Evolutionary conservation across 176 grass and related monocot genomes (phyloP), one percentile per base, ranked within the genome.

Genomic region (Ensete ventricosum): DNA sequence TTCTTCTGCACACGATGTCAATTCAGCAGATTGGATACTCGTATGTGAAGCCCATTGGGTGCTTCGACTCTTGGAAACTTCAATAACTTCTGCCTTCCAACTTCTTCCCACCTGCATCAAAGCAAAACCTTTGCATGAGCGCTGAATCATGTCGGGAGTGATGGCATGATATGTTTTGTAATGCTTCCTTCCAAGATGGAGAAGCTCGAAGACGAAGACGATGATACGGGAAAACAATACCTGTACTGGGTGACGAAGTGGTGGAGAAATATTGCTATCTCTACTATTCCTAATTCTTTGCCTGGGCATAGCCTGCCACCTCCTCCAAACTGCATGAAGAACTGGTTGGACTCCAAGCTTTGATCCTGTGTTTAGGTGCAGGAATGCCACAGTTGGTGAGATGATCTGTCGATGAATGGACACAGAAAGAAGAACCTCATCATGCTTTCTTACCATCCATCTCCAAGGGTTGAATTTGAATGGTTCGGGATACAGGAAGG

Each of bases 51-150:
- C n/a, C 75, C 75, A 22, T 77, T 77, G 1, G 75, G 75, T 65
- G 75, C 75, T 77, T 77, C 75, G 17, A 77, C 75, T 65, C 75
- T 77, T 14, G 75, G 75, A 64, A 77, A 77, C 23, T 77, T 64
- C 75, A 77, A 11, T 53, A 77, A 17, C 49, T 64, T 77, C 21
- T 27, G 21, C 52, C 58, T 60, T 66, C 75, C 75, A 66, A 66
- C 58, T 77, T 77, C 75, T 52, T 77, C 60, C 75, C 75, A 77
- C 10, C 75, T 77, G 75, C 75, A 65, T 10, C 48, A 50, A 52
- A 23, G 22, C 22, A 23, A 16, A 73, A 26, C 34, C 34, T 43
- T 43, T 43, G 34, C 34, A 43, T 6, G 34, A 43, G 3, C 22
- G 34, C 34, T 43, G 34, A 43, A 43, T 43, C 34, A 6, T 43